phyloP scores from a whole-genome alignment of 192 early-diverging fungal species.

The Diversispora epigaea region DNA sequence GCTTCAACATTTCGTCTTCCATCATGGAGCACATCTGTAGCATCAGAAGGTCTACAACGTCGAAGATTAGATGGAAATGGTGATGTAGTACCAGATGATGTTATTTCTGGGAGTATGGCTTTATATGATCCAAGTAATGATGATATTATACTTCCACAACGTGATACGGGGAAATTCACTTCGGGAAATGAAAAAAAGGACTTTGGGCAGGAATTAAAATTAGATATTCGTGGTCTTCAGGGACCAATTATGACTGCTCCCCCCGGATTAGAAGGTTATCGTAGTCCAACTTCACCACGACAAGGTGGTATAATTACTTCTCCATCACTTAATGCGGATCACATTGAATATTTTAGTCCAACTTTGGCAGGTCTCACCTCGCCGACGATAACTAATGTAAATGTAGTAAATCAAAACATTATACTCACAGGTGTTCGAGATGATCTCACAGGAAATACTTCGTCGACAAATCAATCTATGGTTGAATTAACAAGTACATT shows the following conservation, averaged over 20 bases:
- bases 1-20: conserved; percentile 29
- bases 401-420: conserved; percentile 27
- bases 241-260: conserved; percentile 17
- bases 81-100: conserved; percentile 23
- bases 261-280: conserved; percentile 27
- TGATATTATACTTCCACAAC: conserved; percentile 27
- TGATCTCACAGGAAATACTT: not conserved
- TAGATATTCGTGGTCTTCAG: conserved; percentile 34
- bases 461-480: conserved; percentile 10
- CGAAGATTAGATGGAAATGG: conserved; percentile 26
- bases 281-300: conserved; percentile 29
- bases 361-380: conserved; percentile 24
- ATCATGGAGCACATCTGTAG: conserved; percentile 34
- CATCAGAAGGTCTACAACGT: conserved; percentile 17
- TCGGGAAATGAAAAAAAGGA: conserved; percentile 24
- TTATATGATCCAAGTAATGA: conserved; percentile 34
- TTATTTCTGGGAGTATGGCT: conserved; percentile 35
- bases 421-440: conserved; percentile 4
- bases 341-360: conserved; percentile 27
- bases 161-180: conserved; percentile 27
- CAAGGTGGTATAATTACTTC: conserved; percentile 10
- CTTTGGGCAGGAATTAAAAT: conserved; percentile 24
- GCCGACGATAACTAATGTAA: conserved; percentile 16
- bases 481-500: conserved; percentile 23
- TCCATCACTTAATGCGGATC: conserved; percentile 24